Conservation (phyloP, 2,329 filamentous ascomycete genomes). For the Colletotrichum theobromicola region DNA sequence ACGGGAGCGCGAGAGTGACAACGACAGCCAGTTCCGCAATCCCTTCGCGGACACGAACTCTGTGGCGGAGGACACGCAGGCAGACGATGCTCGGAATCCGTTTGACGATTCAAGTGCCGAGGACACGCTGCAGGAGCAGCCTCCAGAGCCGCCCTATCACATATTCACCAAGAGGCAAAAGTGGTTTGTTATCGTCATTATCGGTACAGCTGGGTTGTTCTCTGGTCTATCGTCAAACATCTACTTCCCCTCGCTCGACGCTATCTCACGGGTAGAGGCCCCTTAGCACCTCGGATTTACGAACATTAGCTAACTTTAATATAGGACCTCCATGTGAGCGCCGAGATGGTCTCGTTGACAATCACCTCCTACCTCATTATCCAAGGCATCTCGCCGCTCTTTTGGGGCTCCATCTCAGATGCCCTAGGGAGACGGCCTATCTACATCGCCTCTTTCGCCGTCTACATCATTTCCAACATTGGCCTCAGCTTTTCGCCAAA, state of each 20-base stretch:
- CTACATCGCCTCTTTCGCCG: constrained; percentile 49
- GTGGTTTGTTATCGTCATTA: constrained; percentile 51
- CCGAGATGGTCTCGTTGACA: constrained; percentile 39
- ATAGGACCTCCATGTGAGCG: constrained; percentile 34
- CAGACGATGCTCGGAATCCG: not conserved
- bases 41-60: not conserved
- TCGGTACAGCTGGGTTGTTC: constrained; percentile 56
- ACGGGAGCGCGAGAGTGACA: not conserved
- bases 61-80: not conserved
- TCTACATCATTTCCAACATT: constrained; percentile 54
- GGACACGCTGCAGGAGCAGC: not conserved
- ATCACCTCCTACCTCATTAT: constrained; percentile 54
- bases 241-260: constrained; percentile 50
- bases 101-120: not conserved
- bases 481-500: constrained; percentile 47
- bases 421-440: constrained; percentile 47
- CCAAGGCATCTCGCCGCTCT: constrained; percentile 53
- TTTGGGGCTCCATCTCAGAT: constrained; percentile 56
- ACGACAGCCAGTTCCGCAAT: not conserved
- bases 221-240: constrained; percentile 58
- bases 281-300: not conserved
- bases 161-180: constrained; percentile 44
- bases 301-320: not conserved
- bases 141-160: constrained; percentile 29
- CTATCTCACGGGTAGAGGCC: constrained; percentile 36